Evolutionary conservation across 2,329 filamentous ascomycete species (phyloP).

Genomic region (Aureobasidium sp.): DNA sequence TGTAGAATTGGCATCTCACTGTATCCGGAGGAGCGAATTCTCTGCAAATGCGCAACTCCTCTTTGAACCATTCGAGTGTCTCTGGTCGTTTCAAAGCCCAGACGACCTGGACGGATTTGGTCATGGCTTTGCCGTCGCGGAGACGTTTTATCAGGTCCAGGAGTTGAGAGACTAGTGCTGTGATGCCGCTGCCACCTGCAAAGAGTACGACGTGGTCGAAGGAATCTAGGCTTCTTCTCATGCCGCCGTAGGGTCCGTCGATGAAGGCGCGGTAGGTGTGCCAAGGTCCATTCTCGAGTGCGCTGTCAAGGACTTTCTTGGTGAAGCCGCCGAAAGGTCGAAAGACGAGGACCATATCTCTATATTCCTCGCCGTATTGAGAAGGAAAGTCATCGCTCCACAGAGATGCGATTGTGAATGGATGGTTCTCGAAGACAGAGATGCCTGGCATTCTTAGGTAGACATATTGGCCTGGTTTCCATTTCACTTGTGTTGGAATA

Average conservation of each 20-base stretch:
- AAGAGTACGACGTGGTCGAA: conserved; percentile 93
- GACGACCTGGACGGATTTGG: conserved; percentile 82
- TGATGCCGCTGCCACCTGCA: conserved; percentile 90
- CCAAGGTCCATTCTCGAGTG: conserved; percentile 78
- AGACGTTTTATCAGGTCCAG: conserved; percentile 94
- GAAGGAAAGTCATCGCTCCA: conserved; percentile 92
- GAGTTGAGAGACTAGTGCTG: conserved; percentile 83
- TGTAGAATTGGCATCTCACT: conserved; percentile 90
- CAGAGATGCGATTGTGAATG: conserved; percentile 87
- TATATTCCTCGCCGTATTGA: conserved; percentile 77
- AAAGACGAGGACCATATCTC: conserved; percentile 87
- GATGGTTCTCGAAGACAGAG: conserved; percentile 84
- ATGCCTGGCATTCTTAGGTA: conserved; percentile 93
- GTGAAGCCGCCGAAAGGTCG: conserved; percentile 89
- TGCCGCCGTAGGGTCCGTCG: conserved; percentile 91
- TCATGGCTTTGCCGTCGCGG: conserved; percentile 89
- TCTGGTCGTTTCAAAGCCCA: conserved; percentile 89
- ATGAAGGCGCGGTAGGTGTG: conserved; percentile 89
- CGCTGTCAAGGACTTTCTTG: conserved; percentile 71
- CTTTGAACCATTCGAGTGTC: conserved; percentile 95
- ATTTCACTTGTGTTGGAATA: conserved; percentile 84
- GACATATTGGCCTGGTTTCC: conserved; percentile 90
- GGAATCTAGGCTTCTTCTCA: conserved; percentile 80
- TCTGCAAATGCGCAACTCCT: conserved; percentile 85
- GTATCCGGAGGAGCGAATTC: conserved; percentile 82